Base-by-base conservation (phyloP, 768 basidiomycete genomes). In the Boletus tomentosulus region DNA sequence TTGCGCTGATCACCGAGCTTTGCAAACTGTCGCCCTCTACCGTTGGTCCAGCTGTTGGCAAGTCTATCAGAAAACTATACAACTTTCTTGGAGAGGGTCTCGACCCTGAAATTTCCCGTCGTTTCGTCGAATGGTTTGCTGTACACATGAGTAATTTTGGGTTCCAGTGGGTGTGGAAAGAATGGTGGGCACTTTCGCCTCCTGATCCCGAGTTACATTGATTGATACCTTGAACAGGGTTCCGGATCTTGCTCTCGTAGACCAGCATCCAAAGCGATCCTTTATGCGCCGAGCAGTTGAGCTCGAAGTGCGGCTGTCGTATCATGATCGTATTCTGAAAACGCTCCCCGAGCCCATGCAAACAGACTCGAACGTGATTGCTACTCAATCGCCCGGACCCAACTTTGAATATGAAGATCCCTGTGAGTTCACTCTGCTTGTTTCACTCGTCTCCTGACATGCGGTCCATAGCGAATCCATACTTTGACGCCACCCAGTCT, bases 101-200 rank as follows among this genome's bases (percentile, higher is more conserved):
- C 30, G 96, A 98, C 57, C 82, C 90, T 8, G 95, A 96, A 56
- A 74, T 91, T 48, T 77, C 86, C 2, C 81, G 86, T 46, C 78
- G 92, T 30, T 89, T 94, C 54, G 85, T 90, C 0, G 94, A 98
- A 56, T 99, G 97, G 97, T 97, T 98, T 61, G 81, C 92, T 2
- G 78, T 89, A 2, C 97, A 99, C 64, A 87, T 99, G 85, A 95
- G 92, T 60, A 99, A 99, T 72, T 99, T 98, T 68, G 87, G 86
- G 25, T 99, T 98, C 73, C 85, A 87, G 63, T 98, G 97, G 97
- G 92, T 97, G 13, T 99, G 97, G 97, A 95, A 92, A 64, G 97
- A 98, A 79, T 99, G 97, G 96, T 94, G 48, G 43, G 85, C 6
- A 15, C 25, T 34, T 43, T 37, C 2, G 13, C 19, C 1, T 51